Base-by-base conservation (phyloP, 768 basidiomycete species). In the Tephrocybe rancida region DNA sequence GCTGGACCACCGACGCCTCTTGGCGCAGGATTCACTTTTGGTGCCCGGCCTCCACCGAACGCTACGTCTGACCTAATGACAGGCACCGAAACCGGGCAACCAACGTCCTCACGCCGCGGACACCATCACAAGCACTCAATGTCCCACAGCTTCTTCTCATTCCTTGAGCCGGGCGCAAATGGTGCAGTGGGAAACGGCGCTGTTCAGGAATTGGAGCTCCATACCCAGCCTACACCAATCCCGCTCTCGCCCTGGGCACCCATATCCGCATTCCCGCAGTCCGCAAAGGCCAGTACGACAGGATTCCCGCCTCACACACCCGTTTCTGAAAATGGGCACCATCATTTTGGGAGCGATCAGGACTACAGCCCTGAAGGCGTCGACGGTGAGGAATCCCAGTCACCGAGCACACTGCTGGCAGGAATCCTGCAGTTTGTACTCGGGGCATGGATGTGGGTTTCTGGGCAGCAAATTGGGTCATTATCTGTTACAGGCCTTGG, bases 131-230 rank as follows among this genome's bases (percentile, higher is more conserved):
- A 94, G 69, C 95, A 96, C 68, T 96, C 93, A 0, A 70, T 95
- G 10, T 96, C 94, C 0, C 94, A 97, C 67, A 93, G 92, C 63
- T 95, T 97, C 71, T 96, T 96, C 71, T 94, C 93, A 0, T 97
- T 97, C 66, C 86, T 98, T 38, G 93, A 95, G 60, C 93, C 93
- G 1, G 85, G 84, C 24, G 60, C 60, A 44, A 62, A 47, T 39
- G 50, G 47, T 38, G 50, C 19, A 14, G 18, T 32, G 38, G 26
- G 14, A 44, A 57, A 58, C 13, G 45, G 47, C 21, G 35, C 46
- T 13, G 56, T 43, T 41, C 55, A 57, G 48, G 68, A 69, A 3
- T 4, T 26, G n/a, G 73, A 79, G 25, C 63, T 85, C 19, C 81
- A 82, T 49, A 82, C 84, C 0, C 73, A 79, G 55, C 84, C 86